Percentiles rank a stretch among this genome's conserved stretches.
Conservation (phyloP, 768 basidiomycete species). For the Termitomyces sp. region DNA sequence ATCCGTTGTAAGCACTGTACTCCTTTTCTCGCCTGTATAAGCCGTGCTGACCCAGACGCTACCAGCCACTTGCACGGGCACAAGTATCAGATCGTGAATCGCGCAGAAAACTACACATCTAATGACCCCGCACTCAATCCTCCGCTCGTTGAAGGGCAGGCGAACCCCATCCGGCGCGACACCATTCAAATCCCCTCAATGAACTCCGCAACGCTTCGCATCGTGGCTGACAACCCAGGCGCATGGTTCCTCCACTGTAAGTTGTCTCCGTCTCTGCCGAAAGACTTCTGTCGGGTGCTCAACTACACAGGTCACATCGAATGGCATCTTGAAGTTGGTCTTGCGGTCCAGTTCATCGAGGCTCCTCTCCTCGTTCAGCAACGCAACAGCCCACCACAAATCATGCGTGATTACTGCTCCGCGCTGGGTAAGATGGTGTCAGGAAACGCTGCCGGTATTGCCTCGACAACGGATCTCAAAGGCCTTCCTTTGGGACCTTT, state of each 20-base stretch:
- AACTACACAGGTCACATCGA: conserved; percentile 65
- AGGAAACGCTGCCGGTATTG: conserved; percentile 88
- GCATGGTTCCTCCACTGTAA: conserved; percentile 82
- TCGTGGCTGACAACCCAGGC: conserved; percentile 91
- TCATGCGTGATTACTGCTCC: conserved; percentile 70
- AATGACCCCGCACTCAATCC: conserved; percentile 79
- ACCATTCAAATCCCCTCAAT: conserved; percentile 74
- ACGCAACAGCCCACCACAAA: conserved; percentile 49
- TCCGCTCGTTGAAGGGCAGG: conserved; percentile 69
- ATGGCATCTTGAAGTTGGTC: conserved; percentile 83
- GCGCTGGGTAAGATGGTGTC: conserved; percentile 52
- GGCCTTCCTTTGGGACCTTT: conserved; percentile 70
- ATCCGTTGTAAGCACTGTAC: conserved; percentile 70
- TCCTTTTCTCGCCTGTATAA: not conserved
- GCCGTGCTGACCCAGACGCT: not conserved
- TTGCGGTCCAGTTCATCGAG: conserved; percentile 83
- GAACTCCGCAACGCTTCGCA: conserved; percentile 67
- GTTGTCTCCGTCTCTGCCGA: conserved; percentile 20
- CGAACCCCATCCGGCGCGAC: conserved; percentile 91
- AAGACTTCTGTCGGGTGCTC: not conserved
- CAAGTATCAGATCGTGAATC: conserved; percentile 77
- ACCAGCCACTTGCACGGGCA: conserved; percentile 89
- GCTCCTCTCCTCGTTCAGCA: conserved; percentile 73
- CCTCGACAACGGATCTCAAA: conserved; percentile 62
- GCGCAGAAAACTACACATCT: conserved; percentile 66